A percentile compares a stretch with the other conserved stretches of the same genome.
Evolutionary conservation across 768 basidiomycete species (phyloP).

Genomic region (Pisolithus sp.): DNA sequence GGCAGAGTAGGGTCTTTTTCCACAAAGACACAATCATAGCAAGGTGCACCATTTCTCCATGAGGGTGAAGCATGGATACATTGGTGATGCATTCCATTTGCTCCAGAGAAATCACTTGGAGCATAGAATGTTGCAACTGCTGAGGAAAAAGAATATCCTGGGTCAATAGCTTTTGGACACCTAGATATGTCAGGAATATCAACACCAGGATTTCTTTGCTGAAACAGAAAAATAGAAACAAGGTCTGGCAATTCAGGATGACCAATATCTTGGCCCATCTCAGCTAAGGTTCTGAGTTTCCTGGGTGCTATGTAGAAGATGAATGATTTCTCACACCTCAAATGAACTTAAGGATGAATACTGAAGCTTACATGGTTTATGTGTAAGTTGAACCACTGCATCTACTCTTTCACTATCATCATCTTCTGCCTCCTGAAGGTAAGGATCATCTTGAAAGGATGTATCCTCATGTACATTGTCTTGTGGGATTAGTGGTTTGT

Average conservation of each 20-base stretch:
- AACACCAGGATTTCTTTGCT: conserved; percentile 6
- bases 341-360: background rate
- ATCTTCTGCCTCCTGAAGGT: background rate
- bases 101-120: conserved; percentile 31
- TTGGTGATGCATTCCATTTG: conserved; percentile 24
- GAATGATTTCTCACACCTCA: background rate
- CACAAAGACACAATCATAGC: conserved; percentile 26
- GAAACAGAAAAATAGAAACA: conserved; percentile 14
- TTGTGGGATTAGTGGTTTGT: background rate
- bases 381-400: background rate
- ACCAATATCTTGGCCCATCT: too few relatives aligned
- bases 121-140: conserved; percentile 28
- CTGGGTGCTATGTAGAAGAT: conserved; percentile 4
- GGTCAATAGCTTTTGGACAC: conserved; percentile 13
- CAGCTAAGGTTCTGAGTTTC: background rate
- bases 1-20: conserved; percentile 6
- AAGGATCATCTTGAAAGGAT: background rate
- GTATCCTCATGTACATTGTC: background rate
- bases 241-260: background rate
- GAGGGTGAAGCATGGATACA: conserved; percentile 21
- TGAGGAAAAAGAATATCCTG: conserved; percentile 22
- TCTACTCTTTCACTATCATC: background rate
- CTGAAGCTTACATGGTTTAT: background rate
- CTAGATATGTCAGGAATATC: conserved; percentile 5
- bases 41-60: conserved; percentile 22